Evolutionary conservation across 2,329 filamentous ascomycete genomes (phyloP), one percentile per base, ranked within the genome.

Genomic region (Claviceps citrina): DNA sequence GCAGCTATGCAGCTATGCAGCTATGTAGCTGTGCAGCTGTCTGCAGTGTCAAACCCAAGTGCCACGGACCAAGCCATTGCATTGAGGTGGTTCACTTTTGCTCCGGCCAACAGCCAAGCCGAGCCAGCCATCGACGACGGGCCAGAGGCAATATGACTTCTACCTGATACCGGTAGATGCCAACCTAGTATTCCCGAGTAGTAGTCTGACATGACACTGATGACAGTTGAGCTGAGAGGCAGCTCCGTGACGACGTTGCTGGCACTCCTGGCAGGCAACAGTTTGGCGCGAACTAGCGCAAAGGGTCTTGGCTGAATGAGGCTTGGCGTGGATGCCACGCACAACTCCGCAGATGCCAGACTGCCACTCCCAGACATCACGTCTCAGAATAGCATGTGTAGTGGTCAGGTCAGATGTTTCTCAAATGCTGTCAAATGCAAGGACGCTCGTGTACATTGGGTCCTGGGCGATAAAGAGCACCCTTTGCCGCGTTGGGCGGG

Each of bases 61-160:
- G 32, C 27, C 39, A 36, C 39, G n/a, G 39, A 26, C 33, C 33
- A 36, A 34, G 18, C 39, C 33, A 41, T 8, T 24, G 18, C 26
- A 37, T 37, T 7, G n/a, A 20, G 19, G 8, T 16, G 15, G 9
- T 12, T 30, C 31, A 22, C 18, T 30, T 40, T 35, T 35, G 31
- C 33, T 34, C 26, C 19, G 19, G 28, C 16, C 27, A 20, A 16
- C 35, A 28, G 25, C 25, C 35, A 36, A 28, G 18, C 31, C 35
- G 5, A 27, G 18, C 31, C 20, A 33, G 31, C 38, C 38, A 35
- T 36, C 31, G n/a, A 31, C 19, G 7, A 24, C 9, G 27, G 19
- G 39, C 20, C 39, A 35, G 22, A n/a, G 20, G 7, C 30, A 20
- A 39, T 25, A 16, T 32, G 15, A 27, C 10, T 18, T 28, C n/a